Base-by-base conservation (phyloP, 805 yeast species). In the Saccharomycopsis synnaedendra region DNA sequence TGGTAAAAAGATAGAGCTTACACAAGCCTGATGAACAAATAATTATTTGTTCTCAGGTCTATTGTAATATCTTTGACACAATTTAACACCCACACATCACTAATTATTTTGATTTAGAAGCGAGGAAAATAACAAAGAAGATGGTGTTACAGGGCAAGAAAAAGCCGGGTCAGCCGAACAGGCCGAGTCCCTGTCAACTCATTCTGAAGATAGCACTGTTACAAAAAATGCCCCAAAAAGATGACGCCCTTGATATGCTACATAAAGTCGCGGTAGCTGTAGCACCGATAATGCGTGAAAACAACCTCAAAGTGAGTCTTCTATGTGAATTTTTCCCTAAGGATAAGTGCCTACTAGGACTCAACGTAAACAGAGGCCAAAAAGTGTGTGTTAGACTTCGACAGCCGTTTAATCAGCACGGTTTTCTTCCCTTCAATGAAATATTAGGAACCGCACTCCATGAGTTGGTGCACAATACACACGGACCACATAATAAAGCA, bases 291-390 rank as follows among this genome's bases (percentile, higher is more conserved):
- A 85, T 90, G 80, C 74, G 77, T 50, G 75, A 75, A 39, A 71
- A 78, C 51, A 71, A 74, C 3, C 76, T 85, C 59, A 76, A 73
- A 46, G 90, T 89, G 2, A 79, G 78, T 0, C 65, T 73, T 0
- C 61, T 90, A 10, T 75, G 83, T 53, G 97, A 90, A 61, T 85
- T 90, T 75, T 82, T 68, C 53, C 97, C 97, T 3, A 80, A 74
- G 52, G 70, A 75, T 57, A 67, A 73, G 3, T 63, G 70, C 10
- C 64, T 90, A 27, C 64, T 89, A 8, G 97, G 97, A 0, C 64
- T 88, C 54, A 90, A 90, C 61, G 87, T 87, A 5, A 86, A 86
- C 59, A 64, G 64, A 5, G 97, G 97, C 1, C 67, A 67, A 50
- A 83, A 82, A 60, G 78, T 90, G 19, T 71, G 82, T 59, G 58